Evolutionary conservation across 345 rosid genomes (phyloP).

Genomic region (Ailanthus altissimus): DNA sequence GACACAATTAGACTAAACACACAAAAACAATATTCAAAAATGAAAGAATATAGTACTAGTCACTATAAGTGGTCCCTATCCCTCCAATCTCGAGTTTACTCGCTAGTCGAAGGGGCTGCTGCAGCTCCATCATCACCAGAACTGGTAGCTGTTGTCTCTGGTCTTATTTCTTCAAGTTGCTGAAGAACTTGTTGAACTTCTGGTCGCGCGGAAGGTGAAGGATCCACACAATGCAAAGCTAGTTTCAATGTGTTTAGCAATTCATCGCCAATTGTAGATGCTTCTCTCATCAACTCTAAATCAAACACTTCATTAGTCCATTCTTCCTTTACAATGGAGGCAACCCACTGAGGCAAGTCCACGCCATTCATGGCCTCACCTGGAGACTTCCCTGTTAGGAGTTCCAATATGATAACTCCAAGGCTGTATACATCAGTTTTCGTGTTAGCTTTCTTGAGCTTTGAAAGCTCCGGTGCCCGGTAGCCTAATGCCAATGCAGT

Average conservation of each 20-base stretch:
- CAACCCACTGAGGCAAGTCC: slow-evolving; percentile 97
- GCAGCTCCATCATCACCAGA: slow-evolving; percentile 50
- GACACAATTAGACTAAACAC: slow-evolving; percentile 12
- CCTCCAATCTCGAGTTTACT: slow-evolving; percentile 11
- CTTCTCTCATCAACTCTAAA: slow-evolving; percentile 80
- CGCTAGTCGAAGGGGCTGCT: slow-evolving; percentile 49
- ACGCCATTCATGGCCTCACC: slow-evolving; percentile 74
- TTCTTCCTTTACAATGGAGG: slow-evolving; percentile 88
- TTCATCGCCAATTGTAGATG: slow-evolving; percentile 68
- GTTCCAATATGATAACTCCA: slow-evolving; percentile 82
- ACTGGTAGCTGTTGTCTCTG: slow-evolving; percentile 35
- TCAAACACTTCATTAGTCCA: slow-evolving; percentile 95
- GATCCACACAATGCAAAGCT: slow-evolving; percentile 90
- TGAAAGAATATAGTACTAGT: slow-evolving; percentile 53
- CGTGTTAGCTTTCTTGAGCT: slow-evolving; percentile 76
- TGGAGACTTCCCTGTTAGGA: slow-evolving; percentile 87
- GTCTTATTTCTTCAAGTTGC: slow-evolving; percentile 73
- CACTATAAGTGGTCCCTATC: too few species aligned
- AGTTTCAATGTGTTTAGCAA: slow-evolving; percentile 77
- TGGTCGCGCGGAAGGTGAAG: slow-evolving; percentile 76
- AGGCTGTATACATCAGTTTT: slow-evolving; percentile 86
- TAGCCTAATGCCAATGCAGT: slow-evolving; percentile 84
- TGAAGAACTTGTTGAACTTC: slow-evolving; percentile 73
- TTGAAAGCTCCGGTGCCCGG: slow-evolving; percentile 90
- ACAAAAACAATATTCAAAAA: slow-evolving; percentile 32